phyloP scores from a whole-genome alignment of 2,329 filamentous ascomycete species.

The Neurospora sp. region DNA sequence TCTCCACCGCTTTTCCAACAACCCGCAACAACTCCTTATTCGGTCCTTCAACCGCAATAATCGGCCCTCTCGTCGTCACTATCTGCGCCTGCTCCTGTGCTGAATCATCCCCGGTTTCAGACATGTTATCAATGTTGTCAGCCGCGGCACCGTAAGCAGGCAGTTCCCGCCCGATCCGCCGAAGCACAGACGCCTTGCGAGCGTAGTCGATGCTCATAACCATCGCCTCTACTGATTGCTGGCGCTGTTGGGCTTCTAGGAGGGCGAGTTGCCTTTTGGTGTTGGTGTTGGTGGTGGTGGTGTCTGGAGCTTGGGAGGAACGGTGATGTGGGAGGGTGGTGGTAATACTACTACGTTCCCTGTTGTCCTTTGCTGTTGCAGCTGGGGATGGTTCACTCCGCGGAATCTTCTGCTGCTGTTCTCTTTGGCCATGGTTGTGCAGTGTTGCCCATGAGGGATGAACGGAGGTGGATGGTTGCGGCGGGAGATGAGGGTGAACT shows the following conservation, averaged over 20 bases:
- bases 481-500: neutral
- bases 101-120: slow-evolving; percentile 19
- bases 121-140: neutral
- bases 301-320: neutral
- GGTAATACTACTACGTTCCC: neutral
- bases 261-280: slow-evolving; percentile 19
- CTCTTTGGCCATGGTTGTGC: neutral
- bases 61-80: slow-evolving; percentile 52
- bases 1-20: slow-evolving; percentile 56
- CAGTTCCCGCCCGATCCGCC: slow-evolving; percentile 50
- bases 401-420: neutral
- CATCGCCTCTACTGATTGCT: slow-evolving; percentile 47
- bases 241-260: neutral
- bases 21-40: slow-evolving; percentile 39
- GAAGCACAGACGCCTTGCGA: slow-evolving; percentile 68
- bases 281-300: slow-evolving; percentile 2
- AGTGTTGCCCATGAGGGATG: neutral
- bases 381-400: neutral
- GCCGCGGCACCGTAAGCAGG: slow-evolving; percentile 45
- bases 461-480: neutral
- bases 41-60: slow-evolving; percentile 77
- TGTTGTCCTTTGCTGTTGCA: neutral
- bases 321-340: neutral
- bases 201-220: slow-evolving; percentile 67
- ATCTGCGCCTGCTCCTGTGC: neutral